Base-by-base conservation (phyloP, 768 basidiomycete species). In the Sporobolomyces pararoseus region DNA sequence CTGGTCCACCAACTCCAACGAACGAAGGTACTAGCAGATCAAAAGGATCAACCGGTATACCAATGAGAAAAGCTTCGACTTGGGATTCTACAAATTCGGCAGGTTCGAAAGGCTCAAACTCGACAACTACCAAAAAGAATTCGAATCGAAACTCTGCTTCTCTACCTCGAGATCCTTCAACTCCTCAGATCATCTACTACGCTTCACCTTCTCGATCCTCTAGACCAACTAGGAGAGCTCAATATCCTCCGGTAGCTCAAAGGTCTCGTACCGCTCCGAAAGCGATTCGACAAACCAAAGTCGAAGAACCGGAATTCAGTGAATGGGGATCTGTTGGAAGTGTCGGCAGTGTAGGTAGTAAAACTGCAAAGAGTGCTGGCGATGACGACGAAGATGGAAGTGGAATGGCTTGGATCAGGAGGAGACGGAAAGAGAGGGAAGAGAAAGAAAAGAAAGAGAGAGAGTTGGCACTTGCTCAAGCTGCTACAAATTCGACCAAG, bases 221-320 rank as follows among this genome's bases (percentile, higher is more conserved):
- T 5, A n/a, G 69, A 31, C 44, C 59, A 2, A 16, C 59, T 9
- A 44, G 59, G 12, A 2, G 69, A 14, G 60, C 59, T 23, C 59
- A 65, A 10, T 73, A 73, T 34, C 72, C 72, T 31, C 68, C 72
- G 19, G 72, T 73, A 17, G 72, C 72, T n/a, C 72, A 73, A 46
- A 47, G 72, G 9, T 58, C 52, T 3, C 42, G 66, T 23, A 65
- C 52, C 44, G 66, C 57, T 14, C 51, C 59, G 44, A 14, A 31
- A 17, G 31, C 62, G 34, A 39, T 50, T 21, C 27, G 27, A 23
- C 3, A 25, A 9, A 44, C 39, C 0, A 3, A 42, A 21, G 60
- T 68, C 44, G 68, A 68, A 44, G 72, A 63, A 46, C 72, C 72
- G 19, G 64, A 51, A 35, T 73, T 73, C 29, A 23, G 25, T 17